These are phyloP conservation scores for Phytophthora rubi DNA, from an alignment of 352 stramenopile species.

Conservation along the genomic window DNA sequence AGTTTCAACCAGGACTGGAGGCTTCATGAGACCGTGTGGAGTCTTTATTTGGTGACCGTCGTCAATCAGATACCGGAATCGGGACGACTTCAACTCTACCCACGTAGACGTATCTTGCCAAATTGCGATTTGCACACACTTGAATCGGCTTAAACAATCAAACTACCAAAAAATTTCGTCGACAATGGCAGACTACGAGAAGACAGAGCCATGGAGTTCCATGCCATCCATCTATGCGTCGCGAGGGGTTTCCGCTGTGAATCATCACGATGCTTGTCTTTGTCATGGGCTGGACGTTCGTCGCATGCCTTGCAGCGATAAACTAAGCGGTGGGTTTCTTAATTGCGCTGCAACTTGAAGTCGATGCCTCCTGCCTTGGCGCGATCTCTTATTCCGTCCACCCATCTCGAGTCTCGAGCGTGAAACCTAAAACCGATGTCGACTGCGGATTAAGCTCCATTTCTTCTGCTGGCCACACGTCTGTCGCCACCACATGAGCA, in stretches of 20 bases:
- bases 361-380: not conserved
- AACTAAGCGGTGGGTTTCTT: no score
- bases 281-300: not conserved
- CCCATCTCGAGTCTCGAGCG: not conserved
- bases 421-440: not conserved
- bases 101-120: no score
- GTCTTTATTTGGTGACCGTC: no score
- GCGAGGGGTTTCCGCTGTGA: not conserved
- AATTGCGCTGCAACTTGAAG: not conserved
- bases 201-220: no score
- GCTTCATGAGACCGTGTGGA: no score
- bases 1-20: no score
- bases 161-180: slow-evolving; percentile 4
- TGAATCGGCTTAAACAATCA: not conserved
- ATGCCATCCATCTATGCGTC: not conserved
- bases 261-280: slow-evolving; percentile 5
- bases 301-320: not conserved
- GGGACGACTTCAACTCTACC: no score
- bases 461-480: not conserved
- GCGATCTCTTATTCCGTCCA: slow-evolving; percentile 1
- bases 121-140: no score
- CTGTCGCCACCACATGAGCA: not conserved
- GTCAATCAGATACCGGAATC: no score
- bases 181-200: not conserved
- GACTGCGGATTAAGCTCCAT: not conserved